Evolutionary conservation across 805 yeast genomes (phyloP).

Genomic region (Helenozyma rhizophorensis): DNA sequence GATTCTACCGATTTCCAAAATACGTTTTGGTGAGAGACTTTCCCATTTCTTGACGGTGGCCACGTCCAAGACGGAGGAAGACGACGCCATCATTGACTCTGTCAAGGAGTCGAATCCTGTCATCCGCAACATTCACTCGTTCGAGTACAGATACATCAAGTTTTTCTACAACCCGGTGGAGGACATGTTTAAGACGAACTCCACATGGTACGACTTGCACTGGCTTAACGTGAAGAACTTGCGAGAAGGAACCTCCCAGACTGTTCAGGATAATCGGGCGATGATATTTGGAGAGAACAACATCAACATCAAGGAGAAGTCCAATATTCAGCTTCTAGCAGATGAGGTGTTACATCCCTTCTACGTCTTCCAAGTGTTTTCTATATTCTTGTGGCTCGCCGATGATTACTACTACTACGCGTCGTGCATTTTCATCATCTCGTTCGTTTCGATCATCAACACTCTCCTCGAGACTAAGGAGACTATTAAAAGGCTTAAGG

Average conservation of each 20-base stretch:
- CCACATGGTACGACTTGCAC: constrained; percentile 77
- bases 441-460: constrained; percentile 72
- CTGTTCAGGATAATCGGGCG: constrained; percentile 61
- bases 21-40: constrained; percentile 65
- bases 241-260: constrained; percentile 68
- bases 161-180: constrained; percentile 83
- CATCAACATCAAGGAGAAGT: constrained; percentile 71
- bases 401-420: constrained; percentile 96
- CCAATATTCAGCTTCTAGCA: constrained; percentile 57
- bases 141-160: constrained; percentile 79
- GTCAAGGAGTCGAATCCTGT: constrained; percentile 50
- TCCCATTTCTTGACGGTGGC: constrained; percentile 56
- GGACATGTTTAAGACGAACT: constrained; percentile 78
- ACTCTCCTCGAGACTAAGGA: constrained; percentile 82
- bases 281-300: constrained; percentile 75
- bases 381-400: constrained; percentile 84
- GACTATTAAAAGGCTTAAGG: constrained; percentile 66
- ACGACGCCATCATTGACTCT: constrained; percentile 14
- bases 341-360: constrained; percentile 95
- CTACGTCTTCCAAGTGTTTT: constrained; percentile 89
- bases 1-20: constrained; percentile 50
- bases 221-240: constrained; percentile 63
- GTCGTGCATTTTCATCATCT: constrained; percentile 81
- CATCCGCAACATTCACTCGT: constrained; percentile 64
- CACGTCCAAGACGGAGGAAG: constrained; percentile 18